A percentile compares a stretch with the other conserved stretches of the same genome.
Conservation (phyloP, 1,139 yeast genomes). For the Meyerozyma athensensis region DNA sequence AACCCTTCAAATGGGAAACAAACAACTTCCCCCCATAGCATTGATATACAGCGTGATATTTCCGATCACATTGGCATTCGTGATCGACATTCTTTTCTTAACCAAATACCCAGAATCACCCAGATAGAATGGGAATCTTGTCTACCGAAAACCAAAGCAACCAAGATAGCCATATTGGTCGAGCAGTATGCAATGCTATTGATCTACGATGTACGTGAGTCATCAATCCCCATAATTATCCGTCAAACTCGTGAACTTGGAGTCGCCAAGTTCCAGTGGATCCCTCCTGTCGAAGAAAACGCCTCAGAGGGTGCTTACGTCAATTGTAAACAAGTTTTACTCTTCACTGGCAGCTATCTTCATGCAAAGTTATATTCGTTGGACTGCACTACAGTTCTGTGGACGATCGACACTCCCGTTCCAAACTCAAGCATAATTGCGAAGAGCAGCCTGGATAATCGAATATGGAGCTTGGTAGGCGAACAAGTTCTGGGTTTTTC, state of each 20-base stretch:
- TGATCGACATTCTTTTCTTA: not conserved
- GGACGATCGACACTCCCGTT: slow-evolving; percentile 30
- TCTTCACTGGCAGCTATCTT: slow-evolving; percentile 26
- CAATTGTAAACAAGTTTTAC: slow-evolving; percentile 30
- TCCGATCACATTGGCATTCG: not conserved
- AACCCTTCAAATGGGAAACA: not conserved
- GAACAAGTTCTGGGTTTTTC: slow-evolving; percentile 7
- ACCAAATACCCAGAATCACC: not conserved
- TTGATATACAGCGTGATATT: too few relatives aligned
- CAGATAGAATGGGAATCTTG: slow-evolving; percentile 1
- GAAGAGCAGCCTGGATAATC: slow-evolving; percentile 15
- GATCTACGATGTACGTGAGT: slow-evolving; percentile 1
- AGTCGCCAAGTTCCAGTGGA: slow-evolving; percentile 31
- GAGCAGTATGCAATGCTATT: not conserved
- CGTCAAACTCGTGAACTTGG: slow-evolving; percentile 27
- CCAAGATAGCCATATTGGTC: not conserved
- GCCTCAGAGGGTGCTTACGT: slow-evolving; percentile 23
- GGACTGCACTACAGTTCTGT: slow-evolving; percentile 31
- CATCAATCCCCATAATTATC: slow-evolving; percentile 23
- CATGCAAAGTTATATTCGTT: slow-evolving; percentile 34
- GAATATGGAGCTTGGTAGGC: slow-evolving; percentile 30
- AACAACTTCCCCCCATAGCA: not conserved
- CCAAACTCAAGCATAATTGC: slow-evolving; percentile 11
- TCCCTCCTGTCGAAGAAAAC: slow-evolving; percentile 19
- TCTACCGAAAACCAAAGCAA: not conserved